phyloP scores from a whole-genome alignment of 2,329 filamentous ascomycete species.

The Hypoxylon sp. region DNA sequence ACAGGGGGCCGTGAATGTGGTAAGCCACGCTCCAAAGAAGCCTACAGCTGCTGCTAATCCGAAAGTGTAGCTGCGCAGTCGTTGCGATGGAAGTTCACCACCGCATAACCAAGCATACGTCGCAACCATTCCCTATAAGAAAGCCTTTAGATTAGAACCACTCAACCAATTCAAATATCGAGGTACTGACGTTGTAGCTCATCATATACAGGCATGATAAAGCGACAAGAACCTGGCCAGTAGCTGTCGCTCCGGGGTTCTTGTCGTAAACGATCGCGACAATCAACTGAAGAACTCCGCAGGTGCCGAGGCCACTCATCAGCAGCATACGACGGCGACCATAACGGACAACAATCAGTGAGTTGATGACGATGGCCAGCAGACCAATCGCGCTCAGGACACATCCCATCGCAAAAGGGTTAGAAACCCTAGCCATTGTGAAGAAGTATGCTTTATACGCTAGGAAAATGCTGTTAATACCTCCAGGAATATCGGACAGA shows the following conservation, averaged over 20 bases:
- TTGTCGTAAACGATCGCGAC: slow-evolving; percentile 62
- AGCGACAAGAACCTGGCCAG: slow-evolving; percentile 60
- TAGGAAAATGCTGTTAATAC: slow-evolving; percentile 43
- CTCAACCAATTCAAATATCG: not conserved
- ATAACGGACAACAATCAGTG: slow-evolving; percentile 60
- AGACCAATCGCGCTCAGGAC: slow-evolving; percentile 63
- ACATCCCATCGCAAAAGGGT: slow-evolving; percentile 65
- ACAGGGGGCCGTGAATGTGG: slow-evolving; percentile 65
- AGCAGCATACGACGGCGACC: slow-evolving; percentile 64
- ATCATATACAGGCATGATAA: slow-evolving; percentile 62
- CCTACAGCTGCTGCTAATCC: slow-evolving; percentile 62
- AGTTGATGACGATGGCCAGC: slow-evolving; percentile 62
- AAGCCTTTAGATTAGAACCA: slow-evolving; percentile 9
- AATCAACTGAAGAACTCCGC: slow-evolving; percentile 64
- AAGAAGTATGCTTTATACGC: slow-evolving; percentile 67
- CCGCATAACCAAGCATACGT: slow-evolving; percentile 65
- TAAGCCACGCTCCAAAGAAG: slow-evolving; percentile 64
- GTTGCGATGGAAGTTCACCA: slow-evolving; percentile 66
- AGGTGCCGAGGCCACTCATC: slow-evolving; percentile 59
- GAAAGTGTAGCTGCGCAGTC: slow-evolving; percentile 65
- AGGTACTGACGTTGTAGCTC: slow-evolving; percentile 59
- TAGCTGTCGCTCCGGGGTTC: slow-evolving; percentile 48
- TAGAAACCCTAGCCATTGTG: slow-evolving; percentile 62
- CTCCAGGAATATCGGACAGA: not conserved
- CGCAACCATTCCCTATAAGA: slow-evolving; percentile 57